These are phyloP conservation scores for Colletotrichum destructivum DNA, from an alignment of 2,329 filamentous ascomycete genomes.

Conservation along the genomic window DNA sequence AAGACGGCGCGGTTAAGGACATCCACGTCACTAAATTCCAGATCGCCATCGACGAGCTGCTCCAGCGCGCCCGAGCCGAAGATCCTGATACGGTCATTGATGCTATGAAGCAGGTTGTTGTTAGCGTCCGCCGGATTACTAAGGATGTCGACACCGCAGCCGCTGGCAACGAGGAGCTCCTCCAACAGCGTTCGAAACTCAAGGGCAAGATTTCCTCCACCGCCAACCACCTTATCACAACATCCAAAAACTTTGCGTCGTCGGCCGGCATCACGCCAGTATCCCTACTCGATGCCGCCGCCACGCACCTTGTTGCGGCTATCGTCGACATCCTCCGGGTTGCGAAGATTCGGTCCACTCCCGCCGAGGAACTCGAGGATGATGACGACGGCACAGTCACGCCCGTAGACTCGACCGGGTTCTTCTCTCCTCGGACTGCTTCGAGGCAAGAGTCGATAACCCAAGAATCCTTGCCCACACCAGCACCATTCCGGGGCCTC, in stretches of 20 bases:
- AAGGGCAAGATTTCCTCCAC: conserved; percentile 90
- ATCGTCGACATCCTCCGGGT: conserved; percentile 87
- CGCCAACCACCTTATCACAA: conserved; percentile 95
- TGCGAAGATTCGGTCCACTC: conserved; percentile 87
- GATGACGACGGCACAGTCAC: conserved; percentile 79
- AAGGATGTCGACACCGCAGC: conserved; percentile 80
- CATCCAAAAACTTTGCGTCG: conserved; percentile 90
- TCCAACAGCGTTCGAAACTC: conserved; percentile 76
- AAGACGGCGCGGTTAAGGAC: conserved; percentile 87
- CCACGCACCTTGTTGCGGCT: conserved; percentile 88
- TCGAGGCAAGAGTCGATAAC: conserved; percentile 51
- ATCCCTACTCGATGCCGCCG: conserved; percentile 93
- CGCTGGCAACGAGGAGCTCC: conserved; percentile 66
- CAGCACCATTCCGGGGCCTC: conserved; percentile 71
- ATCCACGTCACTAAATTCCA: conserved; percentile 96
- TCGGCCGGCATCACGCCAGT: conserved; percentile 90
- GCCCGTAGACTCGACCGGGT: conserved; percentile 77
- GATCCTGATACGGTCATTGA: conserved; percentile 83
- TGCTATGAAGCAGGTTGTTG: conserved; percentile 88
- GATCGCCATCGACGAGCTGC: conserved; percentile 90
- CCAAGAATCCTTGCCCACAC: conserved; percentile 51
- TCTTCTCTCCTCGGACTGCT: conserved; percentile 74
- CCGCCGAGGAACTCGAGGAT: conserved; percentile 81
- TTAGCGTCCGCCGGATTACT: conserved; percentile 86
- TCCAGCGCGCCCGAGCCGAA: conserved; percentile 82